Conservation (phyloP, 1,139 yeast species). For the Candida sanyaensis region DNA sequence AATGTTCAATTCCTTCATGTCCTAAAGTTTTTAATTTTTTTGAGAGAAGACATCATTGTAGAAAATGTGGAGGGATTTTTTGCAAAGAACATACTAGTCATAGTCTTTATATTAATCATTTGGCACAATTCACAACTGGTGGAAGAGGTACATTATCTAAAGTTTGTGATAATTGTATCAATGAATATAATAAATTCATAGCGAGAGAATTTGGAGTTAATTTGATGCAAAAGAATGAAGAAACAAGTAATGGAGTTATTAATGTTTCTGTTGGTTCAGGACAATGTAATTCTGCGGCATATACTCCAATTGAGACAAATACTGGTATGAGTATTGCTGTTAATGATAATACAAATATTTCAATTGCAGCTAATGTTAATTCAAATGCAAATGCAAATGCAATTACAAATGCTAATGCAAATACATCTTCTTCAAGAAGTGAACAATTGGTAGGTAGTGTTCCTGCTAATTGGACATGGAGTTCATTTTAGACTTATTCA, state of each 20-base stretch:
- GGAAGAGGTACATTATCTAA: slow-evolving; percentile 73
- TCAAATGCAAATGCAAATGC: too few species aligned
- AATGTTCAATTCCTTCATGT: slow-evolving; percentile 65
- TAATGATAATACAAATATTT: background rate
- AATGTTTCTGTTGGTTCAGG: background rate
- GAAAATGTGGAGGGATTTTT: slow-evolving; percentile 90
- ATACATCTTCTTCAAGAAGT: slow-evolving; percentile 14
- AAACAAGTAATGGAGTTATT: background rate
- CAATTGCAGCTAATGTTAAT: background rate
- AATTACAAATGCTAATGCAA: background rate
- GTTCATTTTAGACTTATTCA: slow-evolving; percentile 48
- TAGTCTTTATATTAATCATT: slow-evolving; percentile 59
- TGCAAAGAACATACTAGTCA: slow-evolving; percentile 70
- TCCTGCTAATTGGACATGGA: slow-evolving; percentile 83
- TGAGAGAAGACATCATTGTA: slow-evolving; percentile 91
- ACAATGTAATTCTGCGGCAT: background rate
- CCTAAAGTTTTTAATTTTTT: slow-evolving; percentile 64
- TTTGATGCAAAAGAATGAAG: slow-evolving; percentile 5
- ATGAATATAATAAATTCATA: slow-evolving; percentile 61
- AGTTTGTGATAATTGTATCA: slow-evolving; percentile 77
- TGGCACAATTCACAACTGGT: slow-evolving; percentile 76
- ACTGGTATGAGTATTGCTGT: background rate
- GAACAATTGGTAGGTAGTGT: slow-evolving; percentile 53
- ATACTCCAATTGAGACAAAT: background rate
- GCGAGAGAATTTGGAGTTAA: slow-evolving; percentile 41